A percentile compares a stretch with the other conserved stretches of the same genome.
Conservation (phyloP, 176 grass and related monocot species). For the Eragrostis nindensis region DNA sequence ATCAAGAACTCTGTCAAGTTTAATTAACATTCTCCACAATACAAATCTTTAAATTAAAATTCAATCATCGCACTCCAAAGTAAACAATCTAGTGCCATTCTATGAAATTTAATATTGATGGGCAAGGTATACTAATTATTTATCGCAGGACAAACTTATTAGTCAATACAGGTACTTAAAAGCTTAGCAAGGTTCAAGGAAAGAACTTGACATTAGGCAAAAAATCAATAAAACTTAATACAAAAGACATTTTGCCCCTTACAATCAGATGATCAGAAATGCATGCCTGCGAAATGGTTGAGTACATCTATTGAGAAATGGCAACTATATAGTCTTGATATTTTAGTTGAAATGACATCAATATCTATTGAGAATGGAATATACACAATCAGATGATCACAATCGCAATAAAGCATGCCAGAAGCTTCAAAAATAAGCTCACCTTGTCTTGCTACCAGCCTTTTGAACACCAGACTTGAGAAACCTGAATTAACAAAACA, state of each 20-base stretch:
- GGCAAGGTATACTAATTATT: background rate
- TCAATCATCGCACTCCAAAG: background rate
- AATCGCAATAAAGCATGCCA: background rate
- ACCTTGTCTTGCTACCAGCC: slow-evolving; percentile 72
- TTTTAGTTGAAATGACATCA: too few species aligned
- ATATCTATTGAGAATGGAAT: background rate
- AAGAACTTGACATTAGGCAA: slow-evolving; percentile 8
- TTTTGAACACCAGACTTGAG: slow-evolving; percentile 85
- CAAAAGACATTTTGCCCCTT: too few species aligned
- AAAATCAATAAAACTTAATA: too few species aligned
- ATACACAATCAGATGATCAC: background rate
- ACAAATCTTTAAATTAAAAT: background rate
- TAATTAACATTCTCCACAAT: background rate
- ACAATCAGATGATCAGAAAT: too few species aligned
- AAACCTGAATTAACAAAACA: slow-evolving; percentile 54
- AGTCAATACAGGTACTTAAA: background rate
- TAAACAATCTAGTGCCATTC: background rate
- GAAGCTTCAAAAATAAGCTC: slow-evolving; percentile 37
- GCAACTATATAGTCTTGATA: too few species aligned
- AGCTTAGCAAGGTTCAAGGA: background rate
- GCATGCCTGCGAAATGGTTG: too few species aligned
- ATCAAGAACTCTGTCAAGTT: background rate
- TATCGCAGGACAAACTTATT: background rate
- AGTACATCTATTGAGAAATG: background rate
- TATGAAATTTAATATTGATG: background rate